Percentiles rank a stretch among this genome's conserved stretches.
These are phyloP conservation scores for Mycena maculata DNA, from an alignment of 768 basidiomycete species.

Conservation along the genomic window DNA sequence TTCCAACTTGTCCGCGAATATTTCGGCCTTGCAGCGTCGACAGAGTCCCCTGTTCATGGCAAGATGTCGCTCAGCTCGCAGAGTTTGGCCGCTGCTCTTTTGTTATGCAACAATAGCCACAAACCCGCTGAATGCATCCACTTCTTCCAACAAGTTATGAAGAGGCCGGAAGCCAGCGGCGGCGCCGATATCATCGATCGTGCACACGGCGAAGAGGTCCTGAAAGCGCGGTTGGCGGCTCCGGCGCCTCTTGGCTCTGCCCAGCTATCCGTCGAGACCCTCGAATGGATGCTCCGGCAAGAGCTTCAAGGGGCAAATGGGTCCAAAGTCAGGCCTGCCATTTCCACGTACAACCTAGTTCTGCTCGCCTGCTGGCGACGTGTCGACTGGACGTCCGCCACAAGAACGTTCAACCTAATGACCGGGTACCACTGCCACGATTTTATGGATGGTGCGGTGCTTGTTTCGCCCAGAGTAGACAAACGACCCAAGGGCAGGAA, in stretches of 20 bases:
- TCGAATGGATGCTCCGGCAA: constrained; percentile 78
- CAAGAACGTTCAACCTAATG: constrained; percentile 75
- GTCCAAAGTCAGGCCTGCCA: constrained; percentile 58
- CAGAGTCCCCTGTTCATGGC: constrained; percentile 52
- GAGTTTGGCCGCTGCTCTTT: constrained; percentile 65
- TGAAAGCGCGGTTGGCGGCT: constrained; percentile 63
- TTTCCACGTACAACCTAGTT: constrained; percentile 69
- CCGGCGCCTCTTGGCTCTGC: constrained; percentile 54
- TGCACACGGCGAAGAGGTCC: constrained; percentile 70
- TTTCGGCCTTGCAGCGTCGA: constrained; percentile 67
- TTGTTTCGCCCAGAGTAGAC: constrained; percentile 51
- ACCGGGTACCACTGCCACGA: constrained; percentile 71
- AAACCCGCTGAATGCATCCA: constrained; percentile 62
- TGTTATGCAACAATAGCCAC: constrained; percentile 62
- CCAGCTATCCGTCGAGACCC: constrained; percentile 62
- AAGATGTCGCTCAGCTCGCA: constrained; percentile 56
- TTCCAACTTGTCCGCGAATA: constrained; percentile 72
- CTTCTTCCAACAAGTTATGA: constrained; percentile 70
- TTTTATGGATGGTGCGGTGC: constrained; percentile 61
- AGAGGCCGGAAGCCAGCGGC: constrained; percentile 52
- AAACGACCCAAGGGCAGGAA: constrained; percentile 57
- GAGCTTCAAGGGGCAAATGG: constrained; percentile 54
- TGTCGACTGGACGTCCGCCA: constrained; percentile 70
- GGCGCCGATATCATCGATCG: constrained; percentile 58
- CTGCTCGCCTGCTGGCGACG: constrained; percentile 73